Base-by-base conservation (phyloP, 306 rosid genomes). In the Notholithocarpus densiflorus region DNA sequence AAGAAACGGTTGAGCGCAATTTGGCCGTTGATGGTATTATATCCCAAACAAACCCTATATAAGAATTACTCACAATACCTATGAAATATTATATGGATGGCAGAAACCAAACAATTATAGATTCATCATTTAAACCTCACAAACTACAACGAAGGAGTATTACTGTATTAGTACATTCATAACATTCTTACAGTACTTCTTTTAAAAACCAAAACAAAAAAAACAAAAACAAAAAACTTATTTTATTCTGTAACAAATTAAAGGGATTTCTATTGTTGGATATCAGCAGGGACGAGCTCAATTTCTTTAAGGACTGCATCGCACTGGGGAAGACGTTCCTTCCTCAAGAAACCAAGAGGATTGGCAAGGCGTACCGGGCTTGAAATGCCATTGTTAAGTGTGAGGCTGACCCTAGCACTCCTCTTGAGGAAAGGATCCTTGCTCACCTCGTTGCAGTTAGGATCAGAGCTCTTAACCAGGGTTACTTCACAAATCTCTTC, bases 301-400 rank as follows among this genome's bases (percentile, higher is more conserved):
- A 94, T 93, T 72, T 89, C 95, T n/a, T 79, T 48, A 51, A 92
- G 85, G 2, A 89, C 82, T 0, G 77, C 56, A 3, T 6, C 0
- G 79, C 98, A 94, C 6, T 71, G 57, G 4, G 90, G 53, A 64
- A 80, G 86, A 20, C 80, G 64, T 0, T 82, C 74, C 56, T 75
- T 85, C 85, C 32, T 86, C 54, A 91, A 87, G 87, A 94, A 94
- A 1, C 97, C 97, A 3, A 94, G 98, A 52, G 97, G 92, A 75
- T 88, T 95, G 1, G 98, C 84, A 0, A 71, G 29, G 72, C 96
- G 98, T 3, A 85, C 9, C 0, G 83, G 75, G 13, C 83, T 71
- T 0, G 82, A 10, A 2, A 94, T 92, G 24, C 98, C 98, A 60
- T 81, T 89, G 88, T 92, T 84, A 4, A 31, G 52, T 0, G 98